These are phyloP conservation scores for Scheffersomyces quercinus DNA, from an alignment of 1,139 yeast genomes.

Conservation along the genomic window DNA sequence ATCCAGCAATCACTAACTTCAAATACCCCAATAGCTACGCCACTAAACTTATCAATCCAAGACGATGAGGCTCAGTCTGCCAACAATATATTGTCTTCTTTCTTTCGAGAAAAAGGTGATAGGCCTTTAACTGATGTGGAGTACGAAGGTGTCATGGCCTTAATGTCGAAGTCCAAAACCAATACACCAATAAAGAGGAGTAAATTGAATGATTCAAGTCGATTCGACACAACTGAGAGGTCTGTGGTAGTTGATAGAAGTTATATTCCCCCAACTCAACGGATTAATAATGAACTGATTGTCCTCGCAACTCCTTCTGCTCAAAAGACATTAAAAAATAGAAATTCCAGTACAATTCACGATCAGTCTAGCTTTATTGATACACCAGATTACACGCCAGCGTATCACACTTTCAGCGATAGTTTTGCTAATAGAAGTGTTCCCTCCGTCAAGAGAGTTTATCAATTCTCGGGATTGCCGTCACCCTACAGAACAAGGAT, in stretches of 20 bases:
- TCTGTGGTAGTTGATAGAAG: neutral
- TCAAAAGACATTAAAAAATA: slow-evolving; percentile 22
- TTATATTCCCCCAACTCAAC: neutral
- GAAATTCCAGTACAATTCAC: slow-evolving; percentile 1
- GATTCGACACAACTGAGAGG: neutral
- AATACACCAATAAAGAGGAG: slow-evolving; percentile 10
- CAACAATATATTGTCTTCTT: slow-evolving; percentile 66
- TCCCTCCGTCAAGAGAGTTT: slow-evolving; percentile 50
- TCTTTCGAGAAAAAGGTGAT: slow-evolving; percentile 76
- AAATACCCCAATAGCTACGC: neutral
- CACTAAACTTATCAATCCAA: neutral
- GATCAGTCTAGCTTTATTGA: slow-evolving; percentile 18
- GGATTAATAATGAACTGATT: slow-evolving; percentile 4
- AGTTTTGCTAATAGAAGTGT: slow-evolving; percentile 26
- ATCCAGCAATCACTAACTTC: neutral
- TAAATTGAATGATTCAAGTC: neutral
- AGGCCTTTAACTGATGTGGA: slow-evolving; percentile 74
- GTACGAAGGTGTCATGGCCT: slow-evolving; percentile 79
- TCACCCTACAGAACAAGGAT: slow-evolving; percentile 63
- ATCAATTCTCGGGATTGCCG: slow-evolving; percentile 64
- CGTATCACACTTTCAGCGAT: slow-evolving; percentile 33
- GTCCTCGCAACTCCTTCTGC: slow-evolving; percentile 20
- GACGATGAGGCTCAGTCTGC: slow-evolving; percentile 14
- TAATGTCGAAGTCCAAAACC: slow-evolving; percentile 28
- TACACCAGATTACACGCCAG: slow-evolving; percentile 45